phyloP scores from a whole-genome alignment of 768 basidiomycete genomes.

The Clavulina sp. region DNA sequence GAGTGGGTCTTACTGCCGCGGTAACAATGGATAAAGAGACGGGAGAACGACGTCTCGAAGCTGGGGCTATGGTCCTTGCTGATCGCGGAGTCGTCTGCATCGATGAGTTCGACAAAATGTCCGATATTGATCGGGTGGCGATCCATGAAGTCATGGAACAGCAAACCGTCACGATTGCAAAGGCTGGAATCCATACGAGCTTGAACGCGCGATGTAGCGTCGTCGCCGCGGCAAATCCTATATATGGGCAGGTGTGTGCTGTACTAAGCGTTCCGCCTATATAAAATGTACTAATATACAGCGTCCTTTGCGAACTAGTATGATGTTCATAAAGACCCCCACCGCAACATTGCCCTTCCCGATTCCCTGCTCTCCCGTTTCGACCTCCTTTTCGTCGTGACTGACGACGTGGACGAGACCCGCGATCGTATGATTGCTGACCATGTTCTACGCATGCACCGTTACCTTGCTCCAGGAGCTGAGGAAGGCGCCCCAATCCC shows the following conservation, averaged over 20 bases:
- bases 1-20: slow-evolving; percentile 95
- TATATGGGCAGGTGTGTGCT: slow-evolving; percentile 74
- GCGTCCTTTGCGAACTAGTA: slow-evolving; percentile 36
- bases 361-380: slow-evolving; percentile 98
- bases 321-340: slow-evolving; percentile 98
- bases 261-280: background rate
- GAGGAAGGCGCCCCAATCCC: slow-evolving; percentile 75
- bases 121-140: slow-evolving; percentile 92
- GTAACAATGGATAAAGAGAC: slow-evolving; percentile 98
- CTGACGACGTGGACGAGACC: slow-evolving; percentile 91
- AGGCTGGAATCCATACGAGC: slow-evolving; percentile 96
- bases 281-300: no score
- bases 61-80: slow-evolving; percentile 98
- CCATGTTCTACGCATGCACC: slow-evolving; percentile 93
- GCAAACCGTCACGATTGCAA: slow-evolving; percentile 98
- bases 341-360: slow-evolving; percentile 94
- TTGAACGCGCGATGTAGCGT: slow-evolving; percentile 96
- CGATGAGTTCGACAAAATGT: slow-evolving; percentile 99
- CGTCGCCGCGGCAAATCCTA: slow-evolving; percentile 94
- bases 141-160: slow-evolving; percentile 99
- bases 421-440: slow-evolving; percentile 91
- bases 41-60: slow-evolving; percentile 89
- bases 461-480: slow-evolving; percentile 87
- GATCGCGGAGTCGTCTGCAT: slow-evolving; percentile 98
- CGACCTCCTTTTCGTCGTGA: slow-evolving; percentile 93